Percentiles rank a stretch among this genome's conserved stretches.
Evolutionary conservation across 768 basidiomycete genomes (phyloP).

Genomic region (button mushroom (Agaricus bisporus)): DNA sequence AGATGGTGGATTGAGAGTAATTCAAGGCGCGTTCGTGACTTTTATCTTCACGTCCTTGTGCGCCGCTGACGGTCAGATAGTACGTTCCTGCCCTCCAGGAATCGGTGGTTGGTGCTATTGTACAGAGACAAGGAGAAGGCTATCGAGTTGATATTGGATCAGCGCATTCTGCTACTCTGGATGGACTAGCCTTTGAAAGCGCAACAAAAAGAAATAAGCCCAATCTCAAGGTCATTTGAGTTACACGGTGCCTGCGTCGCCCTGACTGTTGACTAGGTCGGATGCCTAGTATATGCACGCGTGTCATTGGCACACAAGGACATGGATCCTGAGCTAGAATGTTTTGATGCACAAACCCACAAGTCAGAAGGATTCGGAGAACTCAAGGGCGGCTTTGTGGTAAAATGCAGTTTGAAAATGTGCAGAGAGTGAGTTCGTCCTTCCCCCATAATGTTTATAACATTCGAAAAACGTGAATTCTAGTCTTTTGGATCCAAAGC

Average conservation of each 20-base stretch:
- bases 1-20: conserved; percentile 90
- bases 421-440: conserved; percentile 66
- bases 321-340: conserved; percentile 97
- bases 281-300: conserved; percentile 84
- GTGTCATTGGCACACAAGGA: conserved; percentile 93
- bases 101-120: conserved; percentile 79
- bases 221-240: conserved; percentile 71
- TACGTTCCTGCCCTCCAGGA: conserved; percentile 91
- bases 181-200: conserved; percentile 91
- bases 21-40: conserved; percentile 67
- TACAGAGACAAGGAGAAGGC: conserved; percentile 78
- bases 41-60: conserved; percentile 5
- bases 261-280: conserved; percentile 50
- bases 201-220: conserved; percentile 94
- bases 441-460: background rate
- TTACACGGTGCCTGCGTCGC: background rate
- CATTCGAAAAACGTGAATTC: background rate
- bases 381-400: conserved; percentile 82
- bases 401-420: conserved; percentile 77
- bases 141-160: conserved; percentile 93
- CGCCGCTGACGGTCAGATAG: conserved; percentile 31
- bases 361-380: conserved; percentile 94
- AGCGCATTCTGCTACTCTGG: conserved; percentile 79
- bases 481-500: conserved; percentile 74
- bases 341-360: conserved; percentile 88